These are phyloP conservation scores for Thermoascus crustaceus DNA, from an alignment of 2,329 filamentous ascomycete genomes.

Conservation along the genomic window DNA sequence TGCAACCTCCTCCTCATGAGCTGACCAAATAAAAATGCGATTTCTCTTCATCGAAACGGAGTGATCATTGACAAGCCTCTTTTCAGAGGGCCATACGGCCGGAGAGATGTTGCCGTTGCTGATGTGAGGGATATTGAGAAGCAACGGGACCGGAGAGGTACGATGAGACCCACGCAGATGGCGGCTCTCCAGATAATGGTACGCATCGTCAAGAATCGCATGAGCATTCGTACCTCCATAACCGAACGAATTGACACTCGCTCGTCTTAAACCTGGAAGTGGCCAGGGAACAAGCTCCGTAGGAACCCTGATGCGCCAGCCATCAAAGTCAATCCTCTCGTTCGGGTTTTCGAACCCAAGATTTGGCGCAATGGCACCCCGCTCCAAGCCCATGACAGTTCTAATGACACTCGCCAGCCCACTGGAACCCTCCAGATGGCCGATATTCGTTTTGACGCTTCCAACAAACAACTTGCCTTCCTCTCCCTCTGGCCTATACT, in stretches of 20 bases:
- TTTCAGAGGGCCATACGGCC: background rate
- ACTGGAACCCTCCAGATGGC: conserved; percentile 18
- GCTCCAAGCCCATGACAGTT: conserved; percentile 13
- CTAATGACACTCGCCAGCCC: conserved; percentile 21
- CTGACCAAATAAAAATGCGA: too few species aligned
- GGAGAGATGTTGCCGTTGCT: conserved; percentile 1
- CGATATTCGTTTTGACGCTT: conserved; percentile 21
- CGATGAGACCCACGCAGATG: background rate
- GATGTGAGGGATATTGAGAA: background rate
- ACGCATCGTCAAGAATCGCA: conserved; percentile 26
- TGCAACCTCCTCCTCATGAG: background rate
- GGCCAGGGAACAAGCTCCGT: conserved; percentile 7
- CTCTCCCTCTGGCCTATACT: background rate
- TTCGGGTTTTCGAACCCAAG: conserved; percentile 17
- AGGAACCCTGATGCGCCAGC: conserved; percentile 9
- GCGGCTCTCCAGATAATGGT: background rate
- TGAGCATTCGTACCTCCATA: conserved; percentile 42
- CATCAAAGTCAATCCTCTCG: conserved; percentile 11
- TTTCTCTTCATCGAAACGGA: too few species aligned
- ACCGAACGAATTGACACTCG: conserved; percentile 38
- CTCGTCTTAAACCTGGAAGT: conserved; percentile 8
- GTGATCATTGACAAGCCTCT: background rate
- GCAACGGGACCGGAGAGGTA: conserved; percentile 1
- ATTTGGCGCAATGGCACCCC: conserved; percentile 17
- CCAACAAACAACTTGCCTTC: conserved; percentile 12